Base-by-base conservation (phyloP, 1,139 yeast genomes). In the Fermentozyma sake region DNA sequence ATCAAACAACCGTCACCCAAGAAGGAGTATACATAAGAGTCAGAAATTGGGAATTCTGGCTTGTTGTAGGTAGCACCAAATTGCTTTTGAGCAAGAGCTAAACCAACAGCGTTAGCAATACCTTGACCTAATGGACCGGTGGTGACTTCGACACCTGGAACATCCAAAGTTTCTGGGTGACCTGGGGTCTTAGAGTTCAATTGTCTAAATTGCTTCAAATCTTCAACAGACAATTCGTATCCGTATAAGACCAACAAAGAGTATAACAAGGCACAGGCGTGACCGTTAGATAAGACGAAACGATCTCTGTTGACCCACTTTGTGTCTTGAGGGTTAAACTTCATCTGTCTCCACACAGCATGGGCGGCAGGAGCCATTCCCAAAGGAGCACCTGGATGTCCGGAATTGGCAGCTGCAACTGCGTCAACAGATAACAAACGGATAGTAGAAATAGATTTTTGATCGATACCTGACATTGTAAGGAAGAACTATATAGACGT, bases 101-200 rank as follows among this genome's bases (percentile, higher is more conserved):
- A 58, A 68, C 99, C 99, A 49, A 91, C 96, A 32, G 96, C 97
- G 59, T 89, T 89, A 51, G 83, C 73, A 50, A 91, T 76, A 79
- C 99, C 99, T 70, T 91, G 99, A 58, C 99, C 99, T 52, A 91
- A 77, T 38, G 99, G 98, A 61, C 99, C 99, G 38, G 98, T 89
- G 61, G 98, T 89, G 52, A 89, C 95, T 58, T 93, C 98, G 34
- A 87, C 79, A 56, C 97, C 98, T 33, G 94, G 89, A 42, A 75
- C 74, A 48, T 76, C 82, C 31, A 50, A 39, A 36, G 61, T 68
- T 68, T 91, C 97, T 30, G 98, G 98, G 69, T 91, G 98, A 48
- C 98, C 98, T 30, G 98, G 98, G 41, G 95, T 83, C 67, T 79
- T 81, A 42, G 97, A 89, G 55, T 73, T 71, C 50, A 89, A 64